Percentiles rank a stretch among this genome's conserved stretches.
Evolutionary conservation across 257 asterid genomes (phyloP).

Genomic region (Solanum gracilifrons): DNA sequence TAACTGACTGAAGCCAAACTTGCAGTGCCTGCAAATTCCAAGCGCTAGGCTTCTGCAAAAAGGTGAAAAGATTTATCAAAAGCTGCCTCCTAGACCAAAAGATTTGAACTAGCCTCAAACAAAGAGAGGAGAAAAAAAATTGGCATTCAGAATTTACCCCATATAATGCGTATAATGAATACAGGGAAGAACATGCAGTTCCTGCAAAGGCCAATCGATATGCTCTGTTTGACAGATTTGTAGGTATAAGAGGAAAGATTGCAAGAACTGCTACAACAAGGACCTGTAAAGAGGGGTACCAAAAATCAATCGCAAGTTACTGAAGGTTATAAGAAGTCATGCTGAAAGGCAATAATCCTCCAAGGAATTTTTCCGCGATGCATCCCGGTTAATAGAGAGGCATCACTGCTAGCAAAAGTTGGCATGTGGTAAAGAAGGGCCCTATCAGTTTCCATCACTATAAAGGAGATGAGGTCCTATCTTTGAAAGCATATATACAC

Average conservation of each 20-base stretch:
- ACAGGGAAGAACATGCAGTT: slow-evolving; percentile 59
- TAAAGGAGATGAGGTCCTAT: neutral
- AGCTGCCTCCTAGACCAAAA: neutral
- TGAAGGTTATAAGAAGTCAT: neutral
- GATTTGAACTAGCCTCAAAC: neutral
- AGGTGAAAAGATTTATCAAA: slow-evolving; percentile 7
- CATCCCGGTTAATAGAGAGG: neutral
- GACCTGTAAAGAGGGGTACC: slow-evolving; percentile 38
- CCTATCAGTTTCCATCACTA: neutral
- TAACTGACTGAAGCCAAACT: slow-evolving; percentile 74
- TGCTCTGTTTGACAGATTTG: slow-evolving; percentile 60
- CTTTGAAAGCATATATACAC: neutral
- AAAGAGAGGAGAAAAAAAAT: neutral
- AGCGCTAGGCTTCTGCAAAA: slow-evolving; percentile 80
- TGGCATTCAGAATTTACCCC: slow-evolving; percentile 50
- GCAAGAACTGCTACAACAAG: slow-evolving; percentile 72
- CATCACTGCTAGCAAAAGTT: neutral
- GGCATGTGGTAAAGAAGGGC: neutral
- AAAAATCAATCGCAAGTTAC: neutral
- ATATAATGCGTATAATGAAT: slow-evolving; percentile 59
- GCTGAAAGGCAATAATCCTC: neutral
- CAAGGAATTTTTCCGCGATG: neutral
- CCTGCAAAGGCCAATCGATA: slow-evolving; percentile 70
- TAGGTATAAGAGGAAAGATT: slow-evolving; percentile 61
- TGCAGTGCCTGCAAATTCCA: slow-evolving; percentile 88